These are phyloP conservation scores for Cenococcum geophilum DNA, from an alignment of 495 filamentous ascomycete species.

Conservation along the genomic window DNA sequence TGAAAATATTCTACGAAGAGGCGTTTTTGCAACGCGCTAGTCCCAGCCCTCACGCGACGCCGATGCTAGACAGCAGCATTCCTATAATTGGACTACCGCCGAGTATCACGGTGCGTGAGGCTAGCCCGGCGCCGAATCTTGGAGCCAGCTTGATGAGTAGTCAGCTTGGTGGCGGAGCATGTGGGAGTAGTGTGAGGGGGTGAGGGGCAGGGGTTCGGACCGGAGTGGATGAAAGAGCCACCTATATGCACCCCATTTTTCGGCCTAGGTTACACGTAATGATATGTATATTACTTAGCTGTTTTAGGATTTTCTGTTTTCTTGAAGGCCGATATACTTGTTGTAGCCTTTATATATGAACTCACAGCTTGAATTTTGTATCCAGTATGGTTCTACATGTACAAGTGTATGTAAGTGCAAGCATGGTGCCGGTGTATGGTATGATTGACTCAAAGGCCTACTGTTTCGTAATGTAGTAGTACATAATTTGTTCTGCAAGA, in stretches of 20 bases:
- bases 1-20: constrained; percentile 35
- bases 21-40: constrained; percentile 14
- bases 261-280: too few species aligned
- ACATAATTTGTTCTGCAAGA: constrained; percentile 12
- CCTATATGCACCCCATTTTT: not conserved
- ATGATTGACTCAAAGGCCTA: too few species aligned
- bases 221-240: not conserved
- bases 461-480: too few species aligned
- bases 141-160: constrained; percentile 2
- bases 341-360: too few species aligned
- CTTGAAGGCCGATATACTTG: too few species aligned
- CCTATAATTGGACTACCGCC: constrained; percentile 41
- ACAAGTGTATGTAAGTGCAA: too few species aligned
- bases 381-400: too few species aligned
- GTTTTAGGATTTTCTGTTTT: too few species aligned
- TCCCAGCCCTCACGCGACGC: constrained; percentile 20
- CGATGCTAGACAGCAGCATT: constrained; percentile 40
- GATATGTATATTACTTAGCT: too few species aligned
- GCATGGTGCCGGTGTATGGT: too few species aligned
- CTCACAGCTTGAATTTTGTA: too few species aligned
- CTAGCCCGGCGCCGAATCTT: constrained; percentile 20
- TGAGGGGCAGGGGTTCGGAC: not conserved
- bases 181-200: not conserved
- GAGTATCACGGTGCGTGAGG: constrained; percentile 28
- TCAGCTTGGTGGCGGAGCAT: not conserved